Evolutionary conservation across 495 filamentous ascomycete genomes (phyloP), one percentile per base, ranked within the genome.

Genomic region (Penicillium salamii): DNA sequence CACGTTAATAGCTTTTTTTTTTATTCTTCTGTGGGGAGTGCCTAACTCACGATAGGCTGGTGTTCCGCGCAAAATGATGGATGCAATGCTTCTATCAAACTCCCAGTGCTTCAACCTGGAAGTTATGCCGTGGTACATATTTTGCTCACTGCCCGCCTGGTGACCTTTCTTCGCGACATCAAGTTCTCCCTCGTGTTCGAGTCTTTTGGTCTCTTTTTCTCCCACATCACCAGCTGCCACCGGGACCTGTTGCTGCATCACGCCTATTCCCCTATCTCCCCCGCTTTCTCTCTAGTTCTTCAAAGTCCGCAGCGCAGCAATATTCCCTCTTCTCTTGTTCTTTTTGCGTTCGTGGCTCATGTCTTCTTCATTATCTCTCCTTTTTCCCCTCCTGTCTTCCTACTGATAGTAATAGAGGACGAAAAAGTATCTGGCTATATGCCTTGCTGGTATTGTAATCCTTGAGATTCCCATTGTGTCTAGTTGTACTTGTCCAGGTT

Each of bases 1-100:
- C 67, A 72, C 67, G 66, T 72, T 74, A 72, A 72, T 74, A 71
- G 66, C 65, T 73, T 73, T 66, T 66, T 62, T 62, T 50, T 54
- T 53, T 52, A 49, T 54, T 53, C 45, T 52, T 62, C 55, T 55
- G 46, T 33, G 50, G 45, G 54, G 54, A 61, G 54, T 54, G 57
- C 46, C 39, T 50, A 61, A 50, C 54, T 44, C 57, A 51, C 46
- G 51, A 63, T 63, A 63, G 60, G 52, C 45, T 50, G 45, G 59
- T 53, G 40, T 41, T 50, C 20, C 49, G 43, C 53, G 38, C 49
- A 53, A 40, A 57, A 65, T 54, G 52, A 58, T 57, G 65, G 53
- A 47, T 40, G 55, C 33, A 51, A 46, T 41, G 18, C 14, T 42
- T 43, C 31, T 26, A 31, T 38, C 34, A 39, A 52, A 11, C n/a